phyloP scores from a whole-genome alignment of 768 basidiomycete genomes.

The Tricholomella constricta region DNA sequence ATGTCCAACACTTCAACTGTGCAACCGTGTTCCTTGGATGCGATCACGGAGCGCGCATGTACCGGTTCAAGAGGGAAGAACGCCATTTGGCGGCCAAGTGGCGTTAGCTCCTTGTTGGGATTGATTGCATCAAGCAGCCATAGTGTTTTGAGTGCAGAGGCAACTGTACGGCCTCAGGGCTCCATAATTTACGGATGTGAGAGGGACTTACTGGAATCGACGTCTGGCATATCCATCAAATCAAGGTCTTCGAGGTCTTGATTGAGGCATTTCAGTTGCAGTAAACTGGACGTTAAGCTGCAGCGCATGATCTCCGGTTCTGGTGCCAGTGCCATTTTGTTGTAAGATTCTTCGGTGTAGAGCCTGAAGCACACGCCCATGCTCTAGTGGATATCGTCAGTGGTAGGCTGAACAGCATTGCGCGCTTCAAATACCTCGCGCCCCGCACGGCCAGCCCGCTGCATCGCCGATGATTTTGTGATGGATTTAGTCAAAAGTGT shows the following conservation, averaged over 20 bases:
- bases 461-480: conserved; percentile 87
- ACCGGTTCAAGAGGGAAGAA: conserved; percentile 91
- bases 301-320: conserved; percentile 92
- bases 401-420: neutral
- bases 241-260: conserved; percentile 81
- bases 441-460: conserved; percentile 95
- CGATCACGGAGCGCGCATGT: conserved; percentile 76
- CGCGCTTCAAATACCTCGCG: conserved; percentile 62
- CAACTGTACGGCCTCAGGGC: conserved; percentile 39
- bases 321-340: conserved; percentile 60
- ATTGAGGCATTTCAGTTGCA: conserved; percentile 84
- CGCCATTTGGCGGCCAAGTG: conserved; percentile 82
- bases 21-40: conserved; percentile 73
- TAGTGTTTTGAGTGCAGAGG: conserved; percentile 67
- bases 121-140: conserved; percentile 82
- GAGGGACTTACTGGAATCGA: conserved; percentile 67
- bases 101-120: conserved; percentile 62
- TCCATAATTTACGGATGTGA: neutral
- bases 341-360: conserved; percentile 84
- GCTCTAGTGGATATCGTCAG: conserved; percentile 45
- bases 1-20: conserved; percentile 81
- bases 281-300: conserved; percentile 77
- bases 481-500: conserved; percentile 81
- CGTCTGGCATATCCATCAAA: conserved; percentile 86
- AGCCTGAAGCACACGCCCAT: conserved; percentile 88